phyloP scores from a whole-genome alignment of 164 flowering plant species.

The Piper longum region DNA sequence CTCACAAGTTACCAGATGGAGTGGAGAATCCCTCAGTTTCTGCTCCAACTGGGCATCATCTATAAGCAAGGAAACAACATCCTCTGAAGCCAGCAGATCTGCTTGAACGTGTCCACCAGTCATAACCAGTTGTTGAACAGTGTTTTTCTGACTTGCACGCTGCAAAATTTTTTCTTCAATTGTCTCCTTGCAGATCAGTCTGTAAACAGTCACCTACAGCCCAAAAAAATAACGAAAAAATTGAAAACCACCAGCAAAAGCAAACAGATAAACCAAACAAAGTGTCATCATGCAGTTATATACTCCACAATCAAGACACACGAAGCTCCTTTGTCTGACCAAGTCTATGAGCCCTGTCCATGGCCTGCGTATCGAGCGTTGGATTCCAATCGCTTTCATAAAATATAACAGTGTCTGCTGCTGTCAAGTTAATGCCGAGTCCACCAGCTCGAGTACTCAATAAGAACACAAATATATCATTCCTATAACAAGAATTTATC shows the following conservation, averaged over 20 bases:
- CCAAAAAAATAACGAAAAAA: not conserved
- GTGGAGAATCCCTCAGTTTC: conserved; percentile 66
- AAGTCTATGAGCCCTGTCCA: conserved; percentile 98
- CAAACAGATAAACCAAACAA: not conserved
- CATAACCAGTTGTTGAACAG: conserved; percentile 97
- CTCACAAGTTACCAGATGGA: conserved; percentile 20
- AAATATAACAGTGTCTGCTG: conserved; percentile 98
- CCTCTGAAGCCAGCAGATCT: conserved; percentile 87
- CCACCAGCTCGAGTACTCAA: conserved; percentile 99
- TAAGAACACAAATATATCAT: conserved; percentile 89
- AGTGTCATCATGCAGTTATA: no score
- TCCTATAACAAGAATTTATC: conserved; percentile 36
- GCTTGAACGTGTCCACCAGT: conserved; percentile 97
- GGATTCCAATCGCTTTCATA: conserved; percentile 99
- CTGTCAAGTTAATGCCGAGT: conserved; percentile 94
- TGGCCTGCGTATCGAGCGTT: conserved; percentile 93
- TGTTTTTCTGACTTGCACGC: conserved; percentile 92
- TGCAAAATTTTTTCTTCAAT: conserved; percentile 96
- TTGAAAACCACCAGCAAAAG: not conserved
- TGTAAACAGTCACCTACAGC: conserved; percentile 67
- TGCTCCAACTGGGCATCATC: conserved; percentile 94
- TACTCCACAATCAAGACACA: not conserved
- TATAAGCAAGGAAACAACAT: conserved; percentile 82
- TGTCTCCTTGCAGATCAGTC: conserved; percentile 93
- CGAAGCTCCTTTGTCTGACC: conserved; percentile 98